A percentile compares a stretch with the other conserved stretches of the same genome.
phyloP scores from a whole-genome alignment of 1,284 basidiomycete species.

The Porogramme epimiltina region DNA sequence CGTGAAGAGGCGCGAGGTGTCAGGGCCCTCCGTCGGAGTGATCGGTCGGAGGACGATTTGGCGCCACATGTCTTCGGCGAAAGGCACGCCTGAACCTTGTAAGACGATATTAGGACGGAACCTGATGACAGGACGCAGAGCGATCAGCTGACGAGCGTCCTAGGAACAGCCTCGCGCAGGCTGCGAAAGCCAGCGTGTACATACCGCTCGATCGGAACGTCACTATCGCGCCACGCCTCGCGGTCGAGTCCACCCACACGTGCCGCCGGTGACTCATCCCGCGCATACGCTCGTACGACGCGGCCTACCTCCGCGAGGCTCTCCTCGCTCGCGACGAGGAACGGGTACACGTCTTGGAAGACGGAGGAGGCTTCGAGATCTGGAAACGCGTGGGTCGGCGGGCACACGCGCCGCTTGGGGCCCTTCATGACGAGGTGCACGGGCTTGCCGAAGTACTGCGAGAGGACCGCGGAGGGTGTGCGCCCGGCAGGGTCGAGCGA shows the following conservation, averaged over 20 bases:
- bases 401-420: slow-evolving; percentile 50
- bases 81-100: slow-evolving; percentile 51
- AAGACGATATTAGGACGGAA: slow-evolving; percentile 77
- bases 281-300: slow-evolving; percentile 44
- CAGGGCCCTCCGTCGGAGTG: slow-evolving; percentile 16
- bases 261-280: slow-evolving; percentile 16
- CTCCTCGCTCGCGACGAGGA: slow-evolving; percentile 68
- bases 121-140: slow-evolving; percentile 33
- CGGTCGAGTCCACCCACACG: slow-evolving; percentile 49
- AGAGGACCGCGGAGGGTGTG: slow-evolving; percentile 53
- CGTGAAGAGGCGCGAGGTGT: slow-evolving; percentile 42
- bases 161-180: too few relatives aligned
- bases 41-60: slow-evolving; percentile 49
- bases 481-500: slow-evolving; percentile 29
- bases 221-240: slow-evolving; percentile 55
- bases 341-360: slow-evolving; percentile 75
- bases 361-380: slow-evolving; percentile 52
- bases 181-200: too few relatives aligned
- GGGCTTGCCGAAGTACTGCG: slow-evolving; percentile 56
- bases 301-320: slow-evolving; percentile 49
- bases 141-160: background rate
- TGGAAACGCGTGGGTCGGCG: slow-evolving; percentile 56
- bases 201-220: slow-evolving; percentile 64
- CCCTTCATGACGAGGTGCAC: slow-evolving; percentile 73
- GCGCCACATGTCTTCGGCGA: slow-evolving; percentile 57